phyloP scores from a whole-genome alignment of 2,329 filamentous ascomycete species.

The Uncinocarpus reesii region DNA sequence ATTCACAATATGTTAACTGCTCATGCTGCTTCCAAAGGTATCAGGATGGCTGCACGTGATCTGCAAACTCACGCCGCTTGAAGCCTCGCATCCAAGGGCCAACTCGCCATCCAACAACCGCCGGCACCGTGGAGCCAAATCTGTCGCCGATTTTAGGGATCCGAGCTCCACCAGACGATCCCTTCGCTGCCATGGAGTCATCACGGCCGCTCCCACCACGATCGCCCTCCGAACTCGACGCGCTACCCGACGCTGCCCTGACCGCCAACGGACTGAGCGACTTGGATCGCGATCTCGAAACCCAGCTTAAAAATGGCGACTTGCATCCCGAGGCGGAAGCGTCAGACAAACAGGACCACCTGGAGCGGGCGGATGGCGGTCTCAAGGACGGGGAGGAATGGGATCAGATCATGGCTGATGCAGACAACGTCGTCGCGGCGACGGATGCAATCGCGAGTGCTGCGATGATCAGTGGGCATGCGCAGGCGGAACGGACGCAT shows the following conservation, averaged over 20 bases:
- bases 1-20: too few relatives aligned
- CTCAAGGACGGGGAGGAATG: slow-evolving; percentile 6
- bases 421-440: background rate
- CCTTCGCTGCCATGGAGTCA: background rate
- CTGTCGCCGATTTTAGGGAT: slow-evolving; percentile 11
- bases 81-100: background rate
- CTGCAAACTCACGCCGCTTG: too few relatives aligned
- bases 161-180: slow-evolving; percentile 2
- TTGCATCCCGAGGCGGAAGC: background rate
- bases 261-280: background rate
- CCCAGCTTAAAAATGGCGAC: background rate
- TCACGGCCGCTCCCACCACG: background rate
- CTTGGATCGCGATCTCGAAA: background rate
- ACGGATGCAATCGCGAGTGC: background rate
- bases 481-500: background rate
- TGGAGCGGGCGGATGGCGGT: background rate
- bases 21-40: too few relatives aligned
- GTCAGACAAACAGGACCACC: background rate
- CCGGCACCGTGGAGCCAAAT: background rate
- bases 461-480: background rate
- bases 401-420: slow-evolving; percentile 7
- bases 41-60: too few relatives aligned
- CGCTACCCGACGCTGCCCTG: background rate
- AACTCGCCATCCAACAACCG: background rate
- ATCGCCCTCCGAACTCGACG: background rate